A percentile compares a stretch with the other conserved stretches of the same genome.
These are phyloP conservation scores for Rhodocollybia butyracea DNA, from an alignment of 768 basidiomycete species.

Conservation along the genomic window DNA sequence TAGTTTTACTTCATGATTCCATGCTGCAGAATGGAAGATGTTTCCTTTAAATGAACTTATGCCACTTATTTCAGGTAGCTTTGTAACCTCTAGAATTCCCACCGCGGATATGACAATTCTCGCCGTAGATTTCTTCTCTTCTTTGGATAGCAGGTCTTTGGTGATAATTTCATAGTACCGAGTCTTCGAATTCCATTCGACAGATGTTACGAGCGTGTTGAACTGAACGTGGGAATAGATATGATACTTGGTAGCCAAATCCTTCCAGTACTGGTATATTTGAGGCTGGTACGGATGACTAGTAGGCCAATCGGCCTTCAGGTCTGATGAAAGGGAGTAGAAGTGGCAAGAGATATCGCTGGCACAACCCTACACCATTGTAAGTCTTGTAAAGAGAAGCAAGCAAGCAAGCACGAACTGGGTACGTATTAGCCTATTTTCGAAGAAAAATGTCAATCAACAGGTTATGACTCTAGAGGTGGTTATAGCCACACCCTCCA, in stretches of 20 bases:
- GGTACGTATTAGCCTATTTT: too few relatives aligned
- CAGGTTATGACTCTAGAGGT: too few relatives aligned
- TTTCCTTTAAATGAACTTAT: conserved; percentile 27
- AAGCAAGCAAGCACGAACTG: too few relatives aligned
- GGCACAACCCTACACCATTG: too few relatives aligned
- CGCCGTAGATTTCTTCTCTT: conserved; percentile 17
- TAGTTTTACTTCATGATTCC: conserved; percentile 27
- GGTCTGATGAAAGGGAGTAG: conserved; percentile 39
- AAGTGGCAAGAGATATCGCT: conserved; percentile 35
- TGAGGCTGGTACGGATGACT: conserved; percentile 39
- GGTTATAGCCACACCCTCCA: conserved; percentile 34
- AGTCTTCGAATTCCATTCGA: conserved; percentile 24
- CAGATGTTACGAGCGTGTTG: conserved; percentile 25
- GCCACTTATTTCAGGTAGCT: conserved; percentile 20
- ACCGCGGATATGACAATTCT: conserved; percentile 31
- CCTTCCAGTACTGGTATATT: conserved; percentile 36
- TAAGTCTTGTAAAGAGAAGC: too few relatives aligned
- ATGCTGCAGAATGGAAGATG: conserved; percentile 31
- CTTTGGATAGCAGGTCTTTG: conserved; percentile 15
- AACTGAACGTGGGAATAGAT: conserved; percentile 24
- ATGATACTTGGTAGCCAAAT: conserved; percentile 24
- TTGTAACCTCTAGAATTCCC: conserved; percentile 26
- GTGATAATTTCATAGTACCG: conserved; percentile 22
- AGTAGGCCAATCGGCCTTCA: conserved; percentile 36
- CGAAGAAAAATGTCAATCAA: too few relatives aligned